A percentile compares a stretch with the other conserved stretches of the same genome.
Conservation (phyloP, 2,329 filamentous ascomycete genomes). For the Hypoxylon sp. region DNA sequence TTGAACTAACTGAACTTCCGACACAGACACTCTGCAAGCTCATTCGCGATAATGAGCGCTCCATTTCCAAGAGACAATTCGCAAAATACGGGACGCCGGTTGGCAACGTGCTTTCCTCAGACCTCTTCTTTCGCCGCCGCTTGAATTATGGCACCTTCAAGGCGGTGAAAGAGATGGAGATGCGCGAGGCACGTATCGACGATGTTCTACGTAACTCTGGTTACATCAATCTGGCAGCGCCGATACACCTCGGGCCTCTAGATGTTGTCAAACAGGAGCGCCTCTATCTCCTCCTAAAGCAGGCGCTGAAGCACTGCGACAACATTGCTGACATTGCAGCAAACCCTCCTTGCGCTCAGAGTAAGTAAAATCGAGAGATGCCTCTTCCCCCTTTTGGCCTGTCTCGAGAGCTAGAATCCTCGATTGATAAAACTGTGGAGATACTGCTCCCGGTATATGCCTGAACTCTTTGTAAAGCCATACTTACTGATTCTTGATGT, state of each 20-base stretch:
- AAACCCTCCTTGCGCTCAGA: slow-evolving; percentile 17
- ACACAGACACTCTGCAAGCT: slow-evolving; percentile 23
- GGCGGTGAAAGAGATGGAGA: slow-evolving; percentile 44
- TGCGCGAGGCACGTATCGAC: slow-evolving; percentile 38
- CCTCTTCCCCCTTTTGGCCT: no score
- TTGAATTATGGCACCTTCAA: slow-evolving; percentile 34
- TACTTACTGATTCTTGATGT: no score
- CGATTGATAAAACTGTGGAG: no score
- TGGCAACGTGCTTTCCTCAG: slow-evolving; percentile 44
- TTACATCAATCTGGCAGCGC: slow-evolving; percentile 20
- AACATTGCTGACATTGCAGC: slow-evolving; percentile 48
- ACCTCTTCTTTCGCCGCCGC: slow-evolving; percentile 26
- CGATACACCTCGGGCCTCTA: slow-evolving; percentile 30
- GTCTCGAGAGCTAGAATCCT: no score
- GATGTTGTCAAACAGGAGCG: slow-evolving; percentile 23
- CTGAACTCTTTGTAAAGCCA: no score
- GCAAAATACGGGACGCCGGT: slow-evolving; percentile 22
- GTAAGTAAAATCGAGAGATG: no score
- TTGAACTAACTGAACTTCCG: slow-evolving; percentile 7
- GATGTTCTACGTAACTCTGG: slow-evolving; percentile 31
- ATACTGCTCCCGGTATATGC: no score
- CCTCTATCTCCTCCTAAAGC: slow-evolving; percentile 32
- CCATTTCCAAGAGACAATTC: slow-evolving; percentile 34
- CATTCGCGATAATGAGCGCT: slow-evolving; percentile 37
- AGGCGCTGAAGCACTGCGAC: slow-evolving; percentile 46